Base-by-base conservation (phyloP, 305 asterid genomes). In the Solanum hybrid region DNA sequence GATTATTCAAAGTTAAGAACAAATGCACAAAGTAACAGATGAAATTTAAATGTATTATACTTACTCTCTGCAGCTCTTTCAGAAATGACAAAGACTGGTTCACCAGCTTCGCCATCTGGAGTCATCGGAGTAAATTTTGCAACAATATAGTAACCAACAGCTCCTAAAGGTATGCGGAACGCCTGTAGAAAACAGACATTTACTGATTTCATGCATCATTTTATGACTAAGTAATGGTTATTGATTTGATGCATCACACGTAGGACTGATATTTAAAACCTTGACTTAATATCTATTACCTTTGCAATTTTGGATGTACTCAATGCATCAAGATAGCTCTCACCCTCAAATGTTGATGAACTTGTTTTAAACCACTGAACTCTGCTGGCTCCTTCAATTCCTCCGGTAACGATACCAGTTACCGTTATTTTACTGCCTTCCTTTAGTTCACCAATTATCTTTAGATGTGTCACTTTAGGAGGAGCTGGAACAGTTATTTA, bases 91-190 rank as follows among this genome's bases (percentile, higher is more conserved):
- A 93, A 98, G 14, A 95, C 96, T 89, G 99, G 97, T 92, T 96
- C 98, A 72, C 99, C 99, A 91, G 96, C 95, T 96, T 97, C 99
- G 87, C 99, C 99, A 90, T 97, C 98, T 15, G 99, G 99, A 86
- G 98, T 93, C 99, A 97, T 96, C 87, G 99, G 99, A 60, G 95
- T 96, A 91, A 98, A 98, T 91, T 96, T 96, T 88, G 99, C 99
- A 89, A 93, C 93, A 91, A 97, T 89, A 87, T 93, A 95, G 88
- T 93, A 94, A 85, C 99, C 98, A 89, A 97, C 98, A 72, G 99
- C 99, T 91, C 99, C 99, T 92, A 98, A 89, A 71, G 99, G 99
- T 91, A 97, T 91, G 90, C 99, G 98, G 89, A 94, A 96, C 86
- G 98, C 98, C 99, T 97, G 72, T 69, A 90, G 75, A 90, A 86